Conservation (phyloP, 1,139 yeast species). For the Dujonia santamariae region DNA sequence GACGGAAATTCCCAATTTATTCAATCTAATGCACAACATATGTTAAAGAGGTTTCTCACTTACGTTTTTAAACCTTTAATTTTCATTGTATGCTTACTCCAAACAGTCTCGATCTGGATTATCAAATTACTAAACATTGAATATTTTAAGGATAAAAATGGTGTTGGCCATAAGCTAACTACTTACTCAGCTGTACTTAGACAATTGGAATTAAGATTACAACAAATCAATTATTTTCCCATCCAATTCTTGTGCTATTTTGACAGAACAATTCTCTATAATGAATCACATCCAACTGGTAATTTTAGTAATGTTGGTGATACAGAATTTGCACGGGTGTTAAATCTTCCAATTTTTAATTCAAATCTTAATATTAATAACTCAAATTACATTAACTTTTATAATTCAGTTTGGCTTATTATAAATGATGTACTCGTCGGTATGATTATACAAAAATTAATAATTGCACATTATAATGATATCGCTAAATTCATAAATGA, state of each 20-base stretch:
- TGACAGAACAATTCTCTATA: constrained; percentile 29
- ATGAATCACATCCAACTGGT: constrained; percentile 21
- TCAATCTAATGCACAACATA: no score
- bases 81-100: constrained; percentile 1
- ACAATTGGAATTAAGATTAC: constrained; percentile 75
- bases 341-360: constrained; percentile 37
- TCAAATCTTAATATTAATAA: constrained; percentile 41
- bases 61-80: constrained; percentile 2
- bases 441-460: constrained; percentile 48
- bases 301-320: constrained; percentile 2
- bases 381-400: constrained; percentile 82
- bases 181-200: constrained; percentile 63
- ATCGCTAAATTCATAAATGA: constrained; percentile 35
- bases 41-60: no score
- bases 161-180: not conserved
- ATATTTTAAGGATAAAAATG: not conserved
- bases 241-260: constrained; percentile 65
- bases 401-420: constrained; percentile 86
- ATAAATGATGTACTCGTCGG: constrained; percentile 82
- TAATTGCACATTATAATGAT: constrained; percentile 41
- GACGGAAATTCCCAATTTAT: no score
- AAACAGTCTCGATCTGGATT: constrained; percentile 1
- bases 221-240: constrained; percentile 79
- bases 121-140: constrained; percentile 28
- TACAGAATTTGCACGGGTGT: constrained; percentile 10